phyloP scores from a whole-genome alignment of 1,284 basidiomycete species.

The Ustilago xerochloae region DNA sequence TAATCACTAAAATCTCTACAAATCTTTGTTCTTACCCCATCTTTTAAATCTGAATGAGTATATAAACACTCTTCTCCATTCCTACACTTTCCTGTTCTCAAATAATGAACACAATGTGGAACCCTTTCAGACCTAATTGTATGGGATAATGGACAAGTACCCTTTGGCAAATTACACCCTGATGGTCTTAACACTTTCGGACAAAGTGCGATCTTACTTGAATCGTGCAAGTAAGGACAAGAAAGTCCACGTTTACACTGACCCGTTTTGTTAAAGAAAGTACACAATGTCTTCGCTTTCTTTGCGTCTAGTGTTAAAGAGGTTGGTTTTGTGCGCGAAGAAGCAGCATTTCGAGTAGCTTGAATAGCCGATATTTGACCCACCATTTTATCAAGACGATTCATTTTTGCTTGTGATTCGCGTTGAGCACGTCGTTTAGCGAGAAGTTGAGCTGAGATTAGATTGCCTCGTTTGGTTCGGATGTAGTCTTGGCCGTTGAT shows the following conservation, averaged over 20 bases:
- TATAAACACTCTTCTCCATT: conserved; percentile 61
- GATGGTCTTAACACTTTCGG: conserved; percentile 55
- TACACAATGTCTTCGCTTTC: conserved; percentile 49
- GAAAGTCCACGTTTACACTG: conserved; percentile 63
- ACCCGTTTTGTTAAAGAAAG: conserved; percentile 60
- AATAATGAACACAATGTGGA: conserved; percentile 66
- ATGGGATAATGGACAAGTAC: conserved; percentile 63
- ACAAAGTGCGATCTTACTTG: conserved; percentile 61
- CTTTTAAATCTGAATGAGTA: conserved; percentile 45
- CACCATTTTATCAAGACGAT: conserved; percentile 52
- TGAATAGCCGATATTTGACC: conserved; percentile 51
- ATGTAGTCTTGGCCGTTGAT: conserved; percentile 69
- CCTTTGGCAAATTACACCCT: conserved; percentile 56
- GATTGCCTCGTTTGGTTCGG: conserved; percentile 70
- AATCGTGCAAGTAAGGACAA: conserved; percentile 63
- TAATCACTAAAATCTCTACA: conserved; percentile 57
- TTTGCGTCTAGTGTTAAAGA: conserved; percentile 15
- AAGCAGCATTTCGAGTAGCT: conserved; percentile 31
- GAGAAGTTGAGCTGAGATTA: conserved; percentile 66
- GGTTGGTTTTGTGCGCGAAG: conserved; percentile 1
- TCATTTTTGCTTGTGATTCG: conserved; percentile 45
- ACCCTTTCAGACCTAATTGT: conserved; percentile 45
- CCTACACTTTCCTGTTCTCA: conserved; percentile 51
- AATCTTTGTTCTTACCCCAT: conserved; percentile 30
- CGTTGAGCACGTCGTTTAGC: conserved; percentile 56